phyloP scores from a whole-genome alignment of 352 stramenopile genomes.

The Ophiocytium majus region DNA sequence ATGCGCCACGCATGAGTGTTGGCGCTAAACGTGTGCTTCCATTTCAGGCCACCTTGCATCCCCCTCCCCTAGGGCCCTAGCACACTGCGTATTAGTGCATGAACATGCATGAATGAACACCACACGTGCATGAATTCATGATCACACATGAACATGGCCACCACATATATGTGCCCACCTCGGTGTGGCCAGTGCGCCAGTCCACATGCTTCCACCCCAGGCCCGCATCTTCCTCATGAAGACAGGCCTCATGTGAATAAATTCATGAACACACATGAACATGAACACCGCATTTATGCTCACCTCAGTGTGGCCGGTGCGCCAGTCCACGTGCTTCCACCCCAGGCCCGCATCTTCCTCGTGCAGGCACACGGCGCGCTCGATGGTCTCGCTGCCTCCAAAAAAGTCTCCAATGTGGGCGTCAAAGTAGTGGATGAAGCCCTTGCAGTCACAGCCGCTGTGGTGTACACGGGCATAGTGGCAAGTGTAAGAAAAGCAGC shows the following conservation, averaged over 20 bases:
- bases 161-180: conserved; percentile 40
- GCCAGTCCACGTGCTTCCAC: conserved; percentile 75
- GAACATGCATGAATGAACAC: no score
- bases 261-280: no score
- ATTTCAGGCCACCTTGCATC: no score
- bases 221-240: conserved; percentile 75
- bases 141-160: no score
- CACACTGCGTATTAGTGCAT: no score
- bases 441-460: conserved; percentile 72
- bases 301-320: conserved; percentile 63
- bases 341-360: conserved; percentile 73
- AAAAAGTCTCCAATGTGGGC: conserved; percentile 58
- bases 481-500: no score
- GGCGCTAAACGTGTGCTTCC: no score
- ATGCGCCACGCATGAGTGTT: no score
- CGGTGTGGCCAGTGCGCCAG: conserved; percentile 64
- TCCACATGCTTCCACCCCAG: conserved; percentile 78
- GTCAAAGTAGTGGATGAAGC: conserved; percentile 76
- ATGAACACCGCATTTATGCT: background rate
- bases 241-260: no score
- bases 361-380: conserved; percentile 75
- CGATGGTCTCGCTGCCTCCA: conserved; percentile 51
- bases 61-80: no score
- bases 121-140: no score
- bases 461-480: no score